Evolutionary conservation across 2,329 filamentous ascomycete species (phyloP).

Genomic region (Beauveria rudraprayagi): DNA sequence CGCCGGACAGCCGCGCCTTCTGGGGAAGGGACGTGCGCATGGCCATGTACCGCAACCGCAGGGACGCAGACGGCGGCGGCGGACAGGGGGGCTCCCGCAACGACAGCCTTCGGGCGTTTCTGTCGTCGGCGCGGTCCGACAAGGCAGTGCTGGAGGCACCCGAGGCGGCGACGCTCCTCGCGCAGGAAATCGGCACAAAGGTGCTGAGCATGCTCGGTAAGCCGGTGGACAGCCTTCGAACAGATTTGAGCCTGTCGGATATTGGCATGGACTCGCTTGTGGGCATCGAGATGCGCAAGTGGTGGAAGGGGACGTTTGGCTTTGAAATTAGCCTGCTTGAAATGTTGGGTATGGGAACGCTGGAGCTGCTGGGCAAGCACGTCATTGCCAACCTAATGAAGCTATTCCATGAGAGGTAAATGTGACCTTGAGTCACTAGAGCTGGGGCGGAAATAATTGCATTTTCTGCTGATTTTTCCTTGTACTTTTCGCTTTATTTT

Average conservation of each 20-base stretch:
- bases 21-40: background rate
- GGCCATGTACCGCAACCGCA: background rate
- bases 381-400: background rate
- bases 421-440: no score
- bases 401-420: background rate
- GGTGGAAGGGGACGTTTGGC: constrained; percentile 14
- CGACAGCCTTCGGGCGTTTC: background rate
- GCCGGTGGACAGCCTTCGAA: constrained; percentile 9
- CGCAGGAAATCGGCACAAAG: constrained; percentile 10
- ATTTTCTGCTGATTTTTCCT: no score
- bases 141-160: background rate
- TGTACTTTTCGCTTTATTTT: no score
- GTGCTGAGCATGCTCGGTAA: constrained; percentile 13
- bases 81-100: background rate
- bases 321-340: constrained; percentile 12
- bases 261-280: constrained; percentile 16
- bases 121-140: background rate
- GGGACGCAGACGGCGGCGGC: constrained; percentile 6
- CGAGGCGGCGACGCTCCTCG: background rate
- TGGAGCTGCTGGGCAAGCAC: background rate
- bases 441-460: no score
- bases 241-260: constrained; percentile 9
- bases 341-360: background rate
- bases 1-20: background rate
- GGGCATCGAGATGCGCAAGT: constrained; percentile 16